Conservation (phyloP, 768 basidiomycete genomes). For the Kwoniella pini region DNA sequence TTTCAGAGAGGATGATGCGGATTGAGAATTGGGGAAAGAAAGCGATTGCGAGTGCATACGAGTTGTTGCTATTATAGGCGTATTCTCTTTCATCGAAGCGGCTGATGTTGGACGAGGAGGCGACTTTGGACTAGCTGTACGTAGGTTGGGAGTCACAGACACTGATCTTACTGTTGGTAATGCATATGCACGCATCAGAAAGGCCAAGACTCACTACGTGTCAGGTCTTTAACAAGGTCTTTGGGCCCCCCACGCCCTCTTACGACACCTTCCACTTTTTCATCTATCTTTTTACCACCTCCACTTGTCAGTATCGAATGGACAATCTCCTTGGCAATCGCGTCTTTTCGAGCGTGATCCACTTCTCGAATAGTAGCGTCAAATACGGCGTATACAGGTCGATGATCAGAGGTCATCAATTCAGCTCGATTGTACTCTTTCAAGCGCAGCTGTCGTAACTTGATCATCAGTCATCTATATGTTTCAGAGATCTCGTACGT, state of each 20-base stretch:
- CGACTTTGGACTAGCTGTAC: conserved; percentile 7
- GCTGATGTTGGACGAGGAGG: conserved; percentile 22
- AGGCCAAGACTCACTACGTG: conserved; percentile 13
- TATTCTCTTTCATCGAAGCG: conserved; percentile 13
- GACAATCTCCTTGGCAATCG: conserved; percentile 56
- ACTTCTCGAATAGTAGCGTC: conserved; percentile 73
- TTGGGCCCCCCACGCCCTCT: conserved; percentile 17
- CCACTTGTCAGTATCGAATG: conserved; percentile 15
- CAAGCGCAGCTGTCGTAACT: conserved; percentile 68
- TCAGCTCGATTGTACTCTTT: conserved; percentile 80
- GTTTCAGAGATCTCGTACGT: background rate
- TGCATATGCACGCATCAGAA: background rate
- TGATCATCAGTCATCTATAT: no score
- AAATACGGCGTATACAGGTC: conserved; percentile 88
- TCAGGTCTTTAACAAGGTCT: conserved; percentile 17
- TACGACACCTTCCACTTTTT: conserved; percentile 23
- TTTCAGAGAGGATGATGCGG: conserved; percentile 9
- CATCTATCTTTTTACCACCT: conserved; percentile 15
- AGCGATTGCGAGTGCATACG: conserved; percentile 7
- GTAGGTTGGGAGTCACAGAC: background rate
- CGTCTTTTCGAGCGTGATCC: conserved; percentile 71
- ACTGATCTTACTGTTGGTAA: background rate
- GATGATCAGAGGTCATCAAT: conserved; percentile 88
- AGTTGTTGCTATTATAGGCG: background rate
- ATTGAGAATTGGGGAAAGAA: background rate